Evolutionary conservation across 352 stramenopile species (phyloP).

Genomic region (Phytophthora macrochlamydospora): DNA sequence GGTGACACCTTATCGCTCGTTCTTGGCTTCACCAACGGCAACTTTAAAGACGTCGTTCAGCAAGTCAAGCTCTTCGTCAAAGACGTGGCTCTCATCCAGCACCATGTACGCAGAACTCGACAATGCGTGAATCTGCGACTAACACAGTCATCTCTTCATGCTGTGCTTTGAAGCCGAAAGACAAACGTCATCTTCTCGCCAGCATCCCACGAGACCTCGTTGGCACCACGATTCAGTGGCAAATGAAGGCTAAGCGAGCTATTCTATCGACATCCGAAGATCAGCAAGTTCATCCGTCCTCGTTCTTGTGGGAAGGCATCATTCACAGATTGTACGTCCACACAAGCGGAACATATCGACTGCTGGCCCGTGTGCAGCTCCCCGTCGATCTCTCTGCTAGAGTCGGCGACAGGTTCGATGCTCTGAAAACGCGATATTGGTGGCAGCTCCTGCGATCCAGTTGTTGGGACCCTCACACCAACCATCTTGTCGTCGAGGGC

Average conservation of each 20-base stretch:
- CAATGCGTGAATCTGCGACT: too few relatives aligned
- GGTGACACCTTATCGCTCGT: slow-evolving; percentile 23
- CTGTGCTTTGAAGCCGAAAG: slow-evolving; percentile 13
- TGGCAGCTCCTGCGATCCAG: slow-evolving; percentile 27
- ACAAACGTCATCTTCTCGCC: slow-evolving; percentile 17
- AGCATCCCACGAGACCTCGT: slow-evolving; percentile 1
- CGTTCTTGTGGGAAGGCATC: slow-evolving; percentile 21
- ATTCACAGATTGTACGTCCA: slow-evolving; percentile 29
- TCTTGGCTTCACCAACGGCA: slow-evolving; percentile 1
- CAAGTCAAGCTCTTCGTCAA: slow-evolving; percentile 23
- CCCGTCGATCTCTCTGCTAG: background rate
- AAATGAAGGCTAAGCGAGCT: slow-evolving; percentile 10
- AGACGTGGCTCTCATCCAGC: slow-evolving; percentile 17
- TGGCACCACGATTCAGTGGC: slow-evolving; percentile 12
- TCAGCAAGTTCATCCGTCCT: background rate
- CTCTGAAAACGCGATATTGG: too few relatives aligned
- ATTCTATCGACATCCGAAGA: background rate
- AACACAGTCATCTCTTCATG: background rate
- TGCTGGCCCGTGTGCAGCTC: slow-evolving; percentile 18
- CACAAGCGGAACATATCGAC: slow-evolving; percentile 17
- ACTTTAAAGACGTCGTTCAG: background rate
- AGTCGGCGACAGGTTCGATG: too few relatives aligned
- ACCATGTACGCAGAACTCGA: slow-evolving; percentile 16
- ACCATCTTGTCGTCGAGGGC: slow-evolving; percentile 16
- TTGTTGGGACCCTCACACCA: slow-evolving; percentile 18